Base-by-base conservation (phyloP, 805 yeast species). In the Candida piceae region DNA sequence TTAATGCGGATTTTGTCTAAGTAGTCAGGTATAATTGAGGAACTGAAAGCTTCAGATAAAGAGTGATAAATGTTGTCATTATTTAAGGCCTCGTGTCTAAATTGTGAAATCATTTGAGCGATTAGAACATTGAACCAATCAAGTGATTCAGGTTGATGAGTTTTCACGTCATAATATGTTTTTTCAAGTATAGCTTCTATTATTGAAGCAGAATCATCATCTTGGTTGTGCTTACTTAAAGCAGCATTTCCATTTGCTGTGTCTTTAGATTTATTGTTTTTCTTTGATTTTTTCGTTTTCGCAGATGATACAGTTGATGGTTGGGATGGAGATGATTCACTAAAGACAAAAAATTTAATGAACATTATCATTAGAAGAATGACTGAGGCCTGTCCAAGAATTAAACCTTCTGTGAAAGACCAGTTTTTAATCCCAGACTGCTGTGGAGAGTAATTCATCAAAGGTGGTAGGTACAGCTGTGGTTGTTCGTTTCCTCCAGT, bases 41-140 rank as follows among this genome's bases (percentile, higher is more conserved):
- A 64, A 32, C 70, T 65, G 31, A 90, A 65, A 35, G 85, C 76
- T 34, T 73, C 77, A 50, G 85, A 80, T 34, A 93, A 65, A 1
- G 88, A 79, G 46, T 84, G 81, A 42, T 89, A 78, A 18, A 93
- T 83, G 55, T 87, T 88, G 56, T 93, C 93, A 33, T 88, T 78
- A 29, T 74, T 69, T 39, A 86, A 63, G 0, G 97, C 97, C 55
- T 93, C 97, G n/a, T 80, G 73, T 39, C 98, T 73, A 43, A 88
- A 72, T 45, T 89, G 95, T 22, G 85, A 76, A 18, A 93, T 78
- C 7, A 88, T 80, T 57, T 93, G 97, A 0, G 97, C 98, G 15
- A 93, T 73, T 25, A 93, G 67, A 1, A 93, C 97, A 46, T 90
- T 93, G 59, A 93, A 87, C 98, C 98, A 93, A 58, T 93, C 98